A percentile compares a stretch with the other conserved stretches of the same genome.
Conservation (phyloP, 23 red algal genomes). For the Porphyridium purpureum region DNA sequence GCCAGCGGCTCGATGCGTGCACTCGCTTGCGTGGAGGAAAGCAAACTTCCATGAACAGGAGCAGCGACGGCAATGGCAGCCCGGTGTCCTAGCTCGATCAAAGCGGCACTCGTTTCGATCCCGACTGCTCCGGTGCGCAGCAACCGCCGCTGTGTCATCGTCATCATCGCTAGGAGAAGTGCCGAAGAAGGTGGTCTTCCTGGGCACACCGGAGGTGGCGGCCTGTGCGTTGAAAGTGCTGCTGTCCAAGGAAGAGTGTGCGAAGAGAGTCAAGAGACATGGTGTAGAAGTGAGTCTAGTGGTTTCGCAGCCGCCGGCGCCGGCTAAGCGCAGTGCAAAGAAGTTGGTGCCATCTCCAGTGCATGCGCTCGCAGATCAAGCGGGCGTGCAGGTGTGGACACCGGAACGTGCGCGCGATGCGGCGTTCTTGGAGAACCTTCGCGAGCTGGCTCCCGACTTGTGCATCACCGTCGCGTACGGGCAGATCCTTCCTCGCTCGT, state of each 20-base stretch:
- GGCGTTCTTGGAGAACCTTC: conserved; percentile 30
- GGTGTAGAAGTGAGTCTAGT: conserved; percentile 26
- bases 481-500: conserved; percentile 54
- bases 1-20: no score
- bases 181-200: conserved; percentile 39
- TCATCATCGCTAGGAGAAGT: no score
- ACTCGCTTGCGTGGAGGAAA: no score
- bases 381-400: conserved; percentile 37
- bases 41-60: no score
- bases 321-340: conserved; percentile 12
- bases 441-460: conserved; percentile 37
- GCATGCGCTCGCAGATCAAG: conserved; percentile 23
- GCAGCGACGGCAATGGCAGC: no score
- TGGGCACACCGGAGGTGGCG: conserved; percentile 58
- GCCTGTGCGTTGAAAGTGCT: conserved; percentile 24
- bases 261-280: no score
- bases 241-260: no score
- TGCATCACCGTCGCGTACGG: conserved; percentile 89
- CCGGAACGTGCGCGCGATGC: conserved; percentile 25
- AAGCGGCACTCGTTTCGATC: no score
- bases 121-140: no score
- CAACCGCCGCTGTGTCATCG: no score
- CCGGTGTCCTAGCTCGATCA: no score
- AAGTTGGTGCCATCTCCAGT: conserved; percentile 53
- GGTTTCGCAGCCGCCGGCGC: conserved; percentile 70